Evolutionary conservation across 2,329 filamentous ascomycete genomes (phyloP).

Genomic region (Lasiodiplodia gonubiensis): DNA sequence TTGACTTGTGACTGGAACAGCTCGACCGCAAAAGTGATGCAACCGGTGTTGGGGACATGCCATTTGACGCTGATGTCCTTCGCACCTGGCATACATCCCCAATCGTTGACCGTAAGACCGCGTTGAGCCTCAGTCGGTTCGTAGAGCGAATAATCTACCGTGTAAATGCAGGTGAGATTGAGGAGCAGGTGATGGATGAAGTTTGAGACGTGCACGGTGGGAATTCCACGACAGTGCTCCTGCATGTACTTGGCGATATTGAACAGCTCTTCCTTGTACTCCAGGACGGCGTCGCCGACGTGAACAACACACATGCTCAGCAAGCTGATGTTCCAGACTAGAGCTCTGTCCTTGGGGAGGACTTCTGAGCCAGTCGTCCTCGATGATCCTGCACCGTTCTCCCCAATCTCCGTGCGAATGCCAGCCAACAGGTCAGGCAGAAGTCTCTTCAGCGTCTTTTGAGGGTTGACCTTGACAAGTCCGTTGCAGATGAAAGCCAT

Average conservation of each 20-base stretch:
- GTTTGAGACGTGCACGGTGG: constrained; percentile 95
- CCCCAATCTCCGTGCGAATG: constrained; percentile 95
- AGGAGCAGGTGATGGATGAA: constrained; percentile 95
- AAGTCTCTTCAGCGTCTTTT: constrained; percentile 89
- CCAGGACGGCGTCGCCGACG: constrained; percentile 86
- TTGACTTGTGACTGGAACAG: constrained; percentile 85
- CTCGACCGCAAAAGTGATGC: constrained; percentile 87
- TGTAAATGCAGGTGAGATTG: constrained; percentile 93
- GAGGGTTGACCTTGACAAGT: constrained; percentile 91
- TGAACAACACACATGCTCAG: constrained; percentile 98
- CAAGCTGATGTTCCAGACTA: constrained; percentile 97
- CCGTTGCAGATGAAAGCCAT: constrained; percentile 99
- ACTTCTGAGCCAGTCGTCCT: constrained; percentile 93
- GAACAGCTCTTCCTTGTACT: constrained; percentile 86
- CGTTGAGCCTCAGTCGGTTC: constrained; percentile 74
- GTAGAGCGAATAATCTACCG: constrained; percentile 85
- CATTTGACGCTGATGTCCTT: constrained; percentile 82
- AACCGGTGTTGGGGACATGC: constrained; percentile 81
- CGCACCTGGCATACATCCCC: constrained; percentile 80
- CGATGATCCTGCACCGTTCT: constrained; percentile 93
- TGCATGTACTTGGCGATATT: constrained; percentile 97
- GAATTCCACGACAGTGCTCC: constrained; percentile 88
- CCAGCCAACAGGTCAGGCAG: constrained; percentile 88
- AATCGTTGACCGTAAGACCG: constrained; percentile 78
- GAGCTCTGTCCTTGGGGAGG: constrained; percentile 84